Conservation (phyloP, 805 yeast species). For the Ogataea chonburiensis region DNA sequence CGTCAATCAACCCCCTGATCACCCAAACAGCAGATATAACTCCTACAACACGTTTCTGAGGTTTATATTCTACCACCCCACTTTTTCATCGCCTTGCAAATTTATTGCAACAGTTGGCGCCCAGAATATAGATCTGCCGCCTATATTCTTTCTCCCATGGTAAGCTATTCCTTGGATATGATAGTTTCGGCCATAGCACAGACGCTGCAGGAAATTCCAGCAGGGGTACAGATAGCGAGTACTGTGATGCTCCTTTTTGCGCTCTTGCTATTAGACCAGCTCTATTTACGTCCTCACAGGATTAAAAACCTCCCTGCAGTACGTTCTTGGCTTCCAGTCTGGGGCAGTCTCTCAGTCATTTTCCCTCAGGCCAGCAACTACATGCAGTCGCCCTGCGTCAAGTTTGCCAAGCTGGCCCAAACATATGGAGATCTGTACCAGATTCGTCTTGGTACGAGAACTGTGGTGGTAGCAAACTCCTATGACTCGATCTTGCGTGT, state of each 20-base stretch:
- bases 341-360: constrained; percentile 27
- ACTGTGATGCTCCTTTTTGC: too few species aligned
- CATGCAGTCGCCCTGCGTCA: constrained; percentile 43
- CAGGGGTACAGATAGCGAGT: too few species aligned
- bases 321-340: constrained; percentile 25
- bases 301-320: constrained; percentile 24
- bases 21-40: too few species aligned
- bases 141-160: constrained; percentile 5
- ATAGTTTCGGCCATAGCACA: constrained; percentile 1
- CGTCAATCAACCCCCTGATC: too few species aligned
- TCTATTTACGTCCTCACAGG: constrained; percentile 11
- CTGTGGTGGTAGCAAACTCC: constrained; percentile 67
- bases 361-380: constrained; percentile 25
- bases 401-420: constrained; percentile 45
- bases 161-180: constrained; percentile 1
- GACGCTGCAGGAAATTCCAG: too few species aligned
- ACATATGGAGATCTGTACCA: constrained; percentile 54
- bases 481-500: constrained; percentile 51
- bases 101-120: too few species aligned
- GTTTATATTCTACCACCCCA: too few species aligned
- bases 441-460: constrained; percentile 54
- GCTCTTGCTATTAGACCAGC: constrained; percentile 7
- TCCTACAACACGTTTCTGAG: too few species aligned
- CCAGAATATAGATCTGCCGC: constrained; percentile 9
- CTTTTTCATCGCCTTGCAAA: too few species aligned